These are phyloP conservation scores for Ogataea zsoltii DNA, from an alignment of 805 yeast genomes.

Conservation along the genomic window DNA sequence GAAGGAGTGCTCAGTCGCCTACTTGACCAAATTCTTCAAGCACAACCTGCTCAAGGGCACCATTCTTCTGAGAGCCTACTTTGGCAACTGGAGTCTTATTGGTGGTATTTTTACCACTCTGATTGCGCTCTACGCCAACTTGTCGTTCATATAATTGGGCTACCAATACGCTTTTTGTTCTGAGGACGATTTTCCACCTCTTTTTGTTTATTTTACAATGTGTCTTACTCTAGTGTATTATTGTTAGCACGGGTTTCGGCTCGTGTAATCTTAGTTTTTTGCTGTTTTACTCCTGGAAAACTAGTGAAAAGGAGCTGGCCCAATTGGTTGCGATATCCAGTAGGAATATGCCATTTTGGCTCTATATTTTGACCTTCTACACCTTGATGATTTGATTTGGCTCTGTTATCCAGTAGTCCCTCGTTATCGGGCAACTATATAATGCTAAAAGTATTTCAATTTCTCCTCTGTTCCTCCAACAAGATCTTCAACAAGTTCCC, in stretches of 20 bases:
- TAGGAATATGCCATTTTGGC: too few relatives aligned
- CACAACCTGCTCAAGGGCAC: slow-evolving; percentile 35
- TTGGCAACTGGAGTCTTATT: slow-evolving; percentile 50
- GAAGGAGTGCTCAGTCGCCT: slow-evolving; percentile 31
- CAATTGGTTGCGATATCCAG: too few relatives aligned
- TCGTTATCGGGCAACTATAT: too few relatives aligned
- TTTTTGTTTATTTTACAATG: neutral
- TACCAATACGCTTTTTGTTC: neutral
- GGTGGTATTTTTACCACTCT: slow-evolving; percentile 47
- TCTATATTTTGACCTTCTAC: too few relatives aligned
- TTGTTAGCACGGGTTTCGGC: neutral
- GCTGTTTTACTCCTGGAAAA: neutral
- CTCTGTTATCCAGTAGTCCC: too few relatives aligned
- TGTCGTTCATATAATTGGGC: slow-evolving; percentile 29
- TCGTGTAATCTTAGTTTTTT: too few relatives aligned
- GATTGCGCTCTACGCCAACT: slow-evolving; percentile 49
- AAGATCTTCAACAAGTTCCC: slow-evolving; percentile 34
- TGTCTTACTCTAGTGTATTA: slow-evolving; percentile 11
- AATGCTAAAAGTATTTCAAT: slow-evolving; percentile 16
- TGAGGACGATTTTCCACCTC: neutral
- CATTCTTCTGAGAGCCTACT: slow-evolving; percentile 39
- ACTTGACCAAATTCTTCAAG: slow-evolving; percentile 12
- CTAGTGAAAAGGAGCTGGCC: too few relatives aligned
- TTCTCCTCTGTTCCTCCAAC: slow-evolving; percentile 17
- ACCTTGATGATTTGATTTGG: too few relatives aligned